Percentiles rank a stretch among this genome's conserved stretches.
phyloP scores from a whole-genome alignment of 176 grass and related monocot species.

The Carex pumila region DNA sequence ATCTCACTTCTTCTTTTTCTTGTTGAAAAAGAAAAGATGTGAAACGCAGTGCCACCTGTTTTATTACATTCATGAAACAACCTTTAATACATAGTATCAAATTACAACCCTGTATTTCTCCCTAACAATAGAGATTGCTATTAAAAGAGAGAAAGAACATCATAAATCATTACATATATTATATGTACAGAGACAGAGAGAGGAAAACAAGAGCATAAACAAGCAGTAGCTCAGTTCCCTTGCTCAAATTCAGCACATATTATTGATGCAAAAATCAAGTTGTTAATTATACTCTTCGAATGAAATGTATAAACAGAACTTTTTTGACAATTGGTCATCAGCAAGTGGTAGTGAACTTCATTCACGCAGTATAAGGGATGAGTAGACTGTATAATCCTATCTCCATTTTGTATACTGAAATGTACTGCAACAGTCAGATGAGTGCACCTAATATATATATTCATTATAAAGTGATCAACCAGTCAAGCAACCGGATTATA shows the following conservation, averaged over 20 bases:
- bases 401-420: neutral
- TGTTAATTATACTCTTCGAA: neutral
- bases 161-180: neutral
- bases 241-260: too few species aligned
- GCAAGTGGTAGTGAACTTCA: neutral
- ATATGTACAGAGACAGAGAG: neutral
- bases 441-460: neutral
- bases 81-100: too few species aligned
- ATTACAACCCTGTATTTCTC: too few species aligned
- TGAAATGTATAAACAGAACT: neutral
- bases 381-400: neutral
- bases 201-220: neutral
- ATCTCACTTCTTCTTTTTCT: too few species aligned
- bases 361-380: neutral
- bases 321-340: neutral
- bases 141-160: neutral
- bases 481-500: neutral
- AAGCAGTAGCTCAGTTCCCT: neutral
- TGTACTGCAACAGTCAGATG: neutral
- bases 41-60: too few species aligned
- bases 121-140: neutral
- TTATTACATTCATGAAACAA: too few species aligned
- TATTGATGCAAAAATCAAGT: neutral
- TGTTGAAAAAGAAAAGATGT: too few species aligned
- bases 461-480: neutral